Evolutionary conservation across 169 alveolate genomes (phyloP), one percentile per base, ranked within the genome.

Genomic region (Plasmodium reichenowi): DNA sequence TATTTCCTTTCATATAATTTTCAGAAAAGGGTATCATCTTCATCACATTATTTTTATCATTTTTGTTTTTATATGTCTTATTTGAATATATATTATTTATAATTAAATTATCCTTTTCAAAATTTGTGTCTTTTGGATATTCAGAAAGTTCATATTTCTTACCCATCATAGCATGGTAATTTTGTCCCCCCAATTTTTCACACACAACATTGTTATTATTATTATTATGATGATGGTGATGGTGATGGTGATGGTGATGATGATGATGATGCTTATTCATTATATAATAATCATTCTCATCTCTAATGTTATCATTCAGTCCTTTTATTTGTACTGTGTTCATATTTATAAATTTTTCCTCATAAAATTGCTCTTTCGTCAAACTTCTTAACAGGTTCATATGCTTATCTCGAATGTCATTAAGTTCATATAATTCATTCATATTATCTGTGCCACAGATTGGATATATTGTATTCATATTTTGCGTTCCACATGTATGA

Each of bases 51-150:
- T 78, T 78, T 20, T 59, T 56, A 15, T 10, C 10, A 20, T 62
- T 1, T 76, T 47, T 64, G 47, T 66, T 78, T 15, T 32, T 45
- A 43, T 78, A 43, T 13, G 52, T 47, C 45, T 78, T 78, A 78
- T 78, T 66, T n/a, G 78, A 66, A 48, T 50, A 54, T 15, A 78
- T 48, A 20, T 47, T 66, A 13, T 64, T 78, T 43, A 71, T 66
- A 22, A 17, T 56, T 22, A 52, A 67, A 1, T 63, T 68, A 43
- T 38, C 38, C 7, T 17, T 52, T 38, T 38, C 47, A 5, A 38
- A 38, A 38, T 38, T 38, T 38, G 47, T 38, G 9, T 38, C 47
- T 38, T 38, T 38, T 38, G 47, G 47, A 38, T 38, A 38, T 38
- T 38, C 10, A 5, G 47, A 38, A 5, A 5, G 6, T 38, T 38